Conservation (phyloP, 164 flowering plant genomes). For the Nymphaea thermarum region DNA sequence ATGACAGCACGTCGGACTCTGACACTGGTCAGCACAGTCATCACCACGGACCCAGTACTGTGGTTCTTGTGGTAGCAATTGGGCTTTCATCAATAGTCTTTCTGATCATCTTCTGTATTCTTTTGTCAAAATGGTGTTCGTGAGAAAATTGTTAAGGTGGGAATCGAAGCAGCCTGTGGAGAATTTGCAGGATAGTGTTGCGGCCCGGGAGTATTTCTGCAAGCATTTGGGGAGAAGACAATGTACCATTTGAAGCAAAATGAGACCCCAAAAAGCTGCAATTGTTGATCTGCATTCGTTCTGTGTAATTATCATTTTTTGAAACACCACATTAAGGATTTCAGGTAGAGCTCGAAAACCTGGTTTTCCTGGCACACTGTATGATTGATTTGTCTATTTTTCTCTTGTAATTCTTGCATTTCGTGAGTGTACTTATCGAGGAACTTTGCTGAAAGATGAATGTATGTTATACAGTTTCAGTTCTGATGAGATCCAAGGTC, state of each 20-base stretch:
- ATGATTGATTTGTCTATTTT: background rate
- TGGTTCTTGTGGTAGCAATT: slow-evolving; percentile 91
- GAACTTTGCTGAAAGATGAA: background rate
- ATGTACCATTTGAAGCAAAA: background rate
- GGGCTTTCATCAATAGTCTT: slow-evolving; percentile 76
- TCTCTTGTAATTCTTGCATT: background rate
- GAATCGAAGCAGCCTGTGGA: background rate
- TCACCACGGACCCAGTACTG: slow-evolving; percentile 71
- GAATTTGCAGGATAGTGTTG: background rate
- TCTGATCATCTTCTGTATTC: slow-evolving; percentile 66
- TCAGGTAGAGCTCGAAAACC: background rate
- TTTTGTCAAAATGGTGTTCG: slow-evolving; percentile 59
- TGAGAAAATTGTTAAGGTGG: background rate
- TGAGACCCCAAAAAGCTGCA: background rate
- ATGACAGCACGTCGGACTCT: background rate
- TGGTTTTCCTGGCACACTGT: background rate
- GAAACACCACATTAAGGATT: background rate
- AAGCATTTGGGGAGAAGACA: background rate
- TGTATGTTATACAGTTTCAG: background rate
- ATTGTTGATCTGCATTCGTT: background rate
- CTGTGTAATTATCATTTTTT: background rate
- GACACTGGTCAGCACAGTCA: background rate
- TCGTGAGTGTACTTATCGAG: background rate
- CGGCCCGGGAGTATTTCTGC: background rate
- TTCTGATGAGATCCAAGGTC: too few species aligned